These are phyloP conservation scores for Hyaloscypha variabilis DNA, from an alignment of 495 filamentous ascomycete species.

Conservation along the genomic window DNA sequence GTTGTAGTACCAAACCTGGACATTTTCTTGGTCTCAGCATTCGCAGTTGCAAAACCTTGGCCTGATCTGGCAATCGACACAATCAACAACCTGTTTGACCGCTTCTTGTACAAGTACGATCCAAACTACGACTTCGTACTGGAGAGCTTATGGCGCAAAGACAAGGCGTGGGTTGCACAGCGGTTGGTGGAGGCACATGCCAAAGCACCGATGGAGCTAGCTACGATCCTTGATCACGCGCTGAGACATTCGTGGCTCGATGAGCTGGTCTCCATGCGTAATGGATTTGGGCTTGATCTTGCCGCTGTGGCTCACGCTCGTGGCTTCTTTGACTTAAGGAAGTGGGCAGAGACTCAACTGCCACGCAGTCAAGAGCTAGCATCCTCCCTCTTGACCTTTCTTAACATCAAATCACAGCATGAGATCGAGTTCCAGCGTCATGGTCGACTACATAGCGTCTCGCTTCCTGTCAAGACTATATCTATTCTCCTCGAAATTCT, in stretches of 20 bases:
- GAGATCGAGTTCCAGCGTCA: constrained; percentile 72
- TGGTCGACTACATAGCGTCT: constrained; percentile 60
- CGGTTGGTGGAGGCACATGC: constrained; percentile 80
- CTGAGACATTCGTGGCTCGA: constrained; percentile 80
- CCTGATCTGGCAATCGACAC: constrained; percentile 57
- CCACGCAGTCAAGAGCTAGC: constrained; percentile 64
- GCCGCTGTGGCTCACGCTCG: constrained; percentile 86
- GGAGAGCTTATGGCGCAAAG: constrained; percentile 84
- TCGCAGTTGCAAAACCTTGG: constrained; percentile 62
- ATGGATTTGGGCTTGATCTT: constrained; percentile 85
- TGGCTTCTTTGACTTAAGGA: constrained; percentile 73
- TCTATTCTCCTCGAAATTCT: constrained; percentile 77
- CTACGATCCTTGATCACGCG: constrained; percentile 80
- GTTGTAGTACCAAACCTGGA: constrained; percentile 70
- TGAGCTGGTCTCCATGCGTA: constrained; percentile 71
- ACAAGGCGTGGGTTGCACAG: constrained; percentile 78
- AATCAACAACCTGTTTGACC: constrained; percentile 52
- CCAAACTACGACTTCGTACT: constrained; percentile 79
- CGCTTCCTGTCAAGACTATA: constrained; percentile 63
- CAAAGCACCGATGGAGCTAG: constrained; percentile 72
- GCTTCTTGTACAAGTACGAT: constrained; percentile 48
- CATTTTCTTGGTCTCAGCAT: constrained; percentile 79
- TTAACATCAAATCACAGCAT: constrained; percentile 79
- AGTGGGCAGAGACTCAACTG: constrained; percentile 74
- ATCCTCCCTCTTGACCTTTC: constrained; percentile 67